Evolutionary conservation across 805 yeast genomes (phyloP), one percentile per base, ranked within the genome.

Genomic region (Candida tallmaniae): DNA sequence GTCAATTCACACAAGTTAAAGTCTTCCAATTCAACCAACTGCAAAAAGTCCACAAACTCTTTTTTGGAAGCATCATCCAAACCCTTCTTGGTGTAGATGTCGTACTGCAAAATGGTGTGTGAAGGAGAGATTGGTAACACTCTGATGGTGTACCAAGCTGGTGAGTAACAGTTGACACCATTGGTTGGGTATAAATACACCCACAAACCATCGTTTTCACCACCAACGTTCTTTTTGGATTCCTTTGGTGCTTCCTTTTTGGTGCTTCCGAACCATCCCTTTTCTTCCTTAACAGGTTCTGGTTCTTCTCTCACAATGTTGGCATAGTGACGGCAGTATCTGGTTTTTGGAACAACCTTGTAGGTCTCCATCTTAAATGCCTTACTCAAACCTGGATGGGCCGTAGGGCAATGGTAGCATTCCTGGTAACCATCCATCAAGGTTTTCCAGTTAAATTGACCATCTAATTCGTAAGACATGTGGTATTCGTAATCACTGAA

Each of bases 401-500:
- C 81, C 8, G 81, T 76, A 27, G 83, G 82, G 52, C 82, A 76
- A 52, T 76, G 83, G 56, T 76, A 76, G 46, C 82, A 76, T 55
- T 76, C 82, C 58, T 76, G 80, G 56, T 76, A 76, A 6, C 83
- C 81, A 46, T 76, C 82, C 80, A 76, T 75, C 40, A 76, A 62
- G 4, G 82, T 76, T 47, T 76, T 76, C 82, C 83, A 76, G 58
- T 76, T 76, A 61, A 76, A 76, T 47, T 72, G 60, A 32, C 83
- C 82, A 44, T 75, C 80, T 29, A 76, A 62, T 50, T 76, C 81
- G 45, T 76, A 76, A 11, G 78, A 71, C 80, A 76, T 74, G 55
- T 76, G 75, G 56, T 75, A 76, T 44, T 76, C 80, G 46, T 76
- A 76, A 51, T 76, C 81, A 20, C 63, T 55, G 47, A 76, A 76